Evolutionary conservation across 352 stramenopile genomes (phyloP).

Genomic region (Thalassiosira oceanica): DNA sequence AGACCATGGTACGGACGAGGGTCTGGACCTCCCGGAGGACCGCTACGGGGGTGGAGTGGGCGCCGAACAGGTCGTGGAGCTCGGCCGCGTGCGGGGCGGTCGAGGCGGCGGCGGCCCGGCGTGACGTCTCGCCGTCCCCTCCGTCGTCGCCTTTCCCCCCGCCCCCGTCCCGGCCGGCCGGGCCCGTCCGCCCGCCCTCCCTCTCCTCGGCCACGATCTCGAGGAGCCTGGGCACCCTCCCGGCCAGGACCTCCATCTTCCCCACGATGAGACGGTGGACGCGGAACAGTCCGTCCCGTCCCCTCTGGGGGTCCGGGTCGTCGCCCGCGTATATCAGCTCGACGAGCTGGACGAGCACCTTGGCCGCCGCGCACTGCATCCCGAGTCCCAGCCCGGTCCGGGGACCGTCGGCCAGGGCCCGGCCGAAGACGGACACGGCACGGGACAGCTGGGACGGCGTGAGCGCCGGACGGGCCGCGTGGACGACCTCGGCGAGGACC

Average conservation of each 20-base stretch:
- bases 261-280: slow-evolving; percentile 86
- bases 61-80: not conserved
- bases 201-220: slow-evolving; percentile 19
- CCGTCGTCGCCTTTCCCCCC: not conserved
- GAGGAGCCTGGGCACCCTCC: slow-evolving; percentile 26
- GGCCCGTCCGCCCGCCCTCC: slow-evolving; percentile 1
- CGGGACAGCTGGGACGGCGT: slow-evolving; percentile 92
- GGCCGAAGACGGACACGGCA: slow-evolving; percentile 86
- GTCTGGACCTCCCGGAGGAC: slow-evolving; percentile 86
- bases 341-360: slow-evolving; percentile 94
- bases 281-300: slow-evolving; percentile 77
- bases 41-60: slow-evolving; percentile 9
- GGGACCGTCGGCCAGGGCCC: slow-evolving; percentile 54
- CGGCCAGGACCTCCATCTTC: slow-evolving; percentile 90
- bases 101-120: too few relatives aligned
- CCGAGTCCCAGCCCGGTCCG: slow-evolving; percentile 79
- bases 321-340: slow-evolving; percentile 96
- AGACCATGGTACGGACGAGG: slow-evolving; percentile 93
- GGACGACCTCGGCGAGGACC: slow-evolving; percentile 96
- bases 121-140: not conserved
- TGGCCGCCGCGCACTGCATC: slow-evolving; percentile 95
- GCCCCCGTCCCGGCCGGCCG: not conserved
- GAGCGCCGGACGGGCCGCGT: slow-evolving; percentile 93
- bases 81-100: not conserved
- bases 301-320: slow-evolving; percentile 69